phyloP scores from a whole-genome alignment of 768 basidiomycete species.

The Rubroboletus pulcherrimus region DNA sequence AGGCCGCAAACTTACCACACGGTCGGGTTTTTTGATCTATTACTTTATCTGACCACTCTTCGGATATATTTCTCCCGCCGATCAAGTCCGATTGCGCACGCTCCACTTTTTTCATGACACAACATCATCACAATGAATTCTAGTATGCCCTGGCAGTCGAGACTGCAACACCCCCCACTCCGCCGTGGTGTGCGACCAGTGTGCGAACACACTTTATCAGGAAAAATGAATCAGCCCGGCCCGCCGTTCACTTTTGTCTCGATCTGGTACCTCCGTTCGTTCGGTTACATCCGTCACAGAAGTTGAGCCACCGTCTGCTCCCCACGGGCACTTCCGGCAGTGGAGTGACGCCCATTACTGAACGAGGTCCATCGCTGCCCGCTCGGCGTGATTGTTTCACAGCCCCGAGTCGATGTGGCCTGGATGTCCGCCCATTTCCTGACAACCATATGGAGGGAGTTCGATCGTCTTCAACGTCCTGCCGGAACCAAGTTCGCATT shows the following conservation, averaged over 20 bases:
- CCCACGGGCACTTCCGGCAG: constrained; percentile 24
- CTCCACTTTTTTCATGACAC: constrained; percentile 5
- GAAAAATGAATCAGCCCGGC: constrained; percentile 10
- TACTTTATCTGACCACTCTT: constrained; percentile 29
- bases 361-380: neutral
- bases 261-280: constrained; percentile 27
- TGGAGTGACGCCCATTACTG: constrained; percentile 10
- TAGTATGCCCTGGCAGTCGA: too few species aligned
- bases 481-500: neutral
- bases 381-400: constrained; percentile 1
- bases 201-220: neutral
- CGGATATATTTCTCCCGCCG: constrained; percentile 30
- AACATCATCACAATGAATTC: constrained; percentile 16
- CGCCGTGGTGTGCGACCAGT: too few species aligned
- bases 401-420: neutral
- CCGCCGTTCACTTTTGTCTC: constrained; percentile 12
- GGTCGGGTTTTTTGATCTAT: constrained; percentile 24
- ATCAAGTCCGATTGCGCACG: constrained; percentile 32
- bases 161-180: too few species aligned
- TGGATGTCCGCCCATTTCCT: constrained; percentile 5
- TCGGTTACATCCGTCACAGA: constrained; percentile 23
- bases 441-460: neutral
- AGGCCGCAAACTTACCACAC: constrained; percentile 28
- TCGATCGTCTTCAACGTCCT: constrained; percentile 1
- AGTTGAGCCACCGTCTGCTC: constrained; percentile 8